phyloP scores from a whole-genome alignment of 2,329 filamentous ascomycete genomes.

The Hirsutella rhossiliensis region DNA sequence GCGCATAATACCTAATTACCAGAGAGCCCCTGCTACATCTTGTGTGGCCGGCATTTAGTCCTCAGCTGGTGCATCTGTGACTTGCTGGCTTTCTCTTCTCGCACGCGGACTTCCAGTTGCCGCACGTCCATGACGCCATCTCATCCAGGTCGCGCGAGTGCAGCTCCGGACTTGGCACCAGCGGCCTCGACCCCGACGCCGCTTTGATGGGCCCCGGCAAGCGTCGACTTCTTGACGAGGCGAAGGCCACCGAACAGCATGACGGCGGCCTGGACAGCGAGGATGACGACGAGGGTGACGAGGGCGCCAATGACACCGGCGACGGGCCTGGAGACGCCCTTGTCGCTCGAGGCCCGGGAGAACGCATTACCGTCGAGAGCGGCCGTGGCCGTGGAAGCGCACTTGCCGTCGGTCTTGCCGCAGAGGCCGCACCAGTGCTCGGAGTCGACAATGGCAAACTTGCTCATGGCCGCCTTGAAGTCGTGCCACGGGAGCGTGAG shows the following conservation, averaged over 20 bases:
- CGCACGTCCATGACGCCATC: too few relatives aligned
- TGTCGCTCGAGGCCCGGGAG: slow-evolving; percentile 11
- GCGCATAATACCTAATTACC: too few relatives aligned
- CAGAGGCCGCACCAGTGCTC: slow-evolving; percentile 64
- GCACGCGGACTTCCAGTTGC: too few relatives aligned
- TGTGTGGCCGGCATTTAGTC: too few relatives aligned
- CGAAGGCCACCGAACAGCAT: slow-evolving; percentile 31
- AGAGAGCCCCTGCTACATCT: too few relatives aligned
- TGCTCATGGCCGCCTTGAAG: slow-evolving; percentile 51
- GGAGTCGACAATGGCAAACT: slow-evolving; percentile 55
- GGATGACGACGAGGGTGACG: slow-evolving; percentile 40
- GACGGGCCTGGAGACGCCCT: slow-evolving; percentile 54
- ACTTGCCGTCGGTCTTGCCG: slow-evolving; percentile 58
- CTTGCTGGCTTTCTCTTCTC: too few relatives aligned
- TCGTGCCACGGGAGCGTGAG: slow-evolving; percentile 52
- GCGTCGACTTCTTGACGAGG: slow-evolving; percentile 33
- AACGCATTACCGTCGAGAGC: slow-evolving; percentile 11
- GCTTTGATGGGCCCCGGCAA: slow-evolving; percentile 7
- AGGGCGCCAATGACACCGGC: slow-evolving; percentile 74
- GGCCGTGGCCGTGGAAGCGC: slow-evolving; percentile 30
- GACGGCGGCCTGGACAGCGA: slow-evolving; percentile 30
- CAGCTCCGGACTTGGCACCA: slow-evolving; percentile 7
- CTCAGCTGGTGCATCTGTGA: too few relatives aligned
- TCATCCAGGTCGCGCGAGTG: background rate
- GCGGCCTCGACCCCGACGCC: slow-evolving; percentile 3